These are phyloP conservation scores for Apiospora hydei DNA, from an alignment of 2,329 filamentous ascomycete genomes.

Conservation along the genomic window DNA sequence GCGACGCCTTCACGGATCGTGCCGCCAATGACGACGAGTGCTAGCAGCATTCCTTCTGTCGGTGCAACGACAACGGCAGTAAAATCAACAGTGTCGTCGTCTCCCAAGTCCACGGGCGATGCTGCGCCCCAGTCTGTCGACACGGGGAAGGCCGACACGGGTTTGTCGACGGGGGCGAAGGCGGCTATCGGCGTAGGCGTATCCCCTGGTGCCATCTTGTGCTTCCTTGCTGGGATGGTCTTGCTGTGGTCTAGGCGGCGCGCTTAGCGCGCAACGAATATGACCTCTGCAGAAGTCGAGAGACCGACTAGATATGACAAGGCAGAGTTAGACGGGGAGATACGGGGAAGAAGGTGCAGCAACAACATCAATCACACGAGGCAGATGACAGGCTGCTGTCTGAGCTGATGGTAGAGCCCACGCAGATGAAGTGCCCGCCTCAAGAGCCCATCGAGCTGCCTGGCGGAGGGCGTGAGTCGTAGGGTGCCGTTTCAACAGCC, in stretches of 20 bases:
- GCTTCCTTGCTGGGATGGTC: neutral
- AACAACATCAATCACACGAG: neutral
- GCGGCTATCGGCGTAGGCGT: neutral
- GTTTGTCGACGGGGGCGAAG: neutral
- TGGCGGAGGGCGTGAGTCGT: no score
- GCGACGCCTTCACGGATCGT: neutral
- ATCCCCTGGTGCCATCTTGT: neutral
- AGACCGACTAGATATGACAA: neutral
- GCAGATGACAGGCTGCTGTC: neutral
- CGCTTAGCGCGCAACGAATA: fast-evolving
- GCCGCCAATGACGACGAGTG: neutral
- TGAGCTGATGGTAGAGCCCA: neutral
- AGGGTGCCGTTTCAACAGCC: neutral
- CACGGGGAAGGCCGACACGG: neutral
- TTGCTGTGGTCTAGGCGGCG: neutral
- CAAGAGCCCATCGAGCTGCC: neutral
- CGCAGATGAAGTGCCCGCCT: neutral
- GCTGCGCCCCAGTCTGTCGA: neutral
- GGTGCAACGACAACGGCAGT: no score
- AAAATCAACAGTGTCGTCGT: neutral
- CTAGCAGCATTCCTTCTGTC: neutral
- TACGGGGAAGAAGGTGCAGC: neutral
- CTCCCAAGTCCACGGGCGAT: neutral
- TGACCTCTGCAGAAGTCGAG: neutral
- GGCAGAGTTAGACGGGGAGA: neutral